Base-by-base conservation (phyloP, 202 grass and related monocot species). In the Zoysia matrella region DNA sequence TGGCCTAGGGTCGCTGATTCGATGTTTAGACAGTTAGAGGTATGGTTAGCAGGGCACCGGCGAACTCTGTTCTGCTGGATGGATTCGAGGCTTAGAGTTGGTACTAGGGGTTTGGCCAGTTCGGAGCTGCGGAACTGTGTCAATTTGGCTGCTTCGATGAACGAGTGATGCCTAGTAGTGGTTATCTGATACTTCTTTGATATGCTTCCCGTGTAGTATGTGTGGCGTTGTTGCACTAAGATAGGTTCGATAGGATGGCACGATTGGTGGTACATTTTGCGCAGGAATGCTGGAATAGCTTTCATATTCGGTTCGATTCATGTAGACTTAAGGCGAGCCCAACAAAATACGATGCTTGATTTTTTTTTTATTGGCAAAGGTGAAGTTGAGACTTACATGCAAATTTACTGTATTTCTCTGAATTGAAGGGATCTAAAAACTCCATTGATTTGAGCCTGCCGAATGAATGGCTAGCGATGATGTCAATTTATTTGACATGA, bases 271-370 rank as follows among this genome's bases (percentile, higher is more conserved):
- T 18, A 8, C 16, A 51, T 62, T 50, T 51, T 48, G 0, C 22
- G 79, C 47, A 18, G 5, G 10, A 57, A 56, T 16, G 63, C 18
- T 74, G 13, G 4, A 75, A 69, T 52, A 15, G 8, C 3, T 67
- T 45, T 12, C 39, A 42, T 60, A 49, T 36, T 86, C 16, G 43
- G 57, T 85, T 65, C 57, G 14, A 41, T 50, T 55, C 43, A 12
- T 64, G 36, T 5, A 7, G 4, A 11, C 11, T 49, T 1, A 52
- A 70, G 10, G 10, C 39, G n/a, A 71, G 15, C 74, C 49, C 14
- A 48, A 63, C 42, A 71, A 77, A 46, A 7, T 18, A 18, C 6
- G 9, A 13, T 3, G 8, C 72, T 5, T 36, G 4, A 40, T 69
- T 5, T 61, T 30, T 3, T 18, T 52, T 30, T 30, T 30, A 30